These are phyloP conservation scores for Marsdenia floribunda DNA, from an alignment of 257 asterid genomes.

Conservation along the genomic window DNA sequence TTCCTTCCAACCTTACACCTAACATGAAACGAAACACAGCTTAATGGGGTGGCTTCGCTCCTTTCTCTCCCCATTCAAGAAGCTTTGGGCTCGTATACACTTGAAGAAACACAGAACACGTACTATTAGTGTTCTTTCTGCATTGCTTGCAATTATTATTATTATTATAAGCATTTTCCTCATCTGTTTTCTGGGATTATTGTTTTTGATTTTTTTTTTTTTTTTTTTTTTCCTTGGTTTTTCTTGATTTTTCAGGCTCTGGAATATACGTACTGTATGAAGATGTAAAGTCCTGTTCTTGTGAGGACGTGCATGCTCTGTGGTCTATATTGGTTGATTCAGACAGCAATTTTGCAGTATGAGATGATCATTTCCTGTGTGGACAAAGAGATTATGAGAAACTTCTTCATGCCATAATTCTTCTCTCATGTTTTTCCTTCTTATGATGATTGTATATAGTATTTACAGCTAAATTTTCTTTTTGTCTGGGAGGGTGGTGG, in stretches of 20 bases:
- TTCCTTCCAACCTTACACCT: slow-evolving; percentile 24
- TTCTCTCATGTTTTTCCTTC: neutral
- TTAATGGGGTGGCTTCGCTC: slow-evolving; percentile 54
- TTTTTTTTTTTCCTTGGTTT: neutral
- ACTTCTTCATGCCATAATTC: neutral
- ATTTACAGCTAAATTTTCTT: neutral
- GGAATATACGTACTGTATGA: slow-evolving; percentile 50
- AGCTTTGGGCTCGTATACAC: slow-evolving; percentile 36
- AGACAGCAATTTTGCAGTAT: slow-evolving; percentile 18
- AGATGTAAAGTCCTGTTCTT: slow-evolving; percentile 62
- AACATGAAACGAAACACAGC: slow-evolving; percentile 8
- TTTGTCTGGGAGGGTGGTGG: neutral
- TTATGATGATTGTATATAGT: neutral
- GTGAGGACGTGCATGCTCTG: slow-evolving; percentile 70
- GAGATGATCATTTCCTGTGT: neutral
- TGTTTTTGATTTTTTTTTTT: neutral
- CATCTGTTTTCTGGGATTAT: neutral
- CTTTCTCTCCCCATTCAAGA: slow-evolving; percentile 48
- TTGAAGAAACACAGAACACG: slow-evolving; percentile 33
- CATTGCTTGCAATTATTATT: neutral
- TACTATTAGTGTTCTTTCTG: slow-evolving; percentile 13
- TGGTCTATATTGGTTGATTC: slow-evolving; percentile 58
- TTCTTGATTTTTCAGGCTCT: slow-evolving; percentile 26
- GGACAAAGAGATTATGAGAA: neutral
- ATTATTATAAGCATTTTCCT: neutral